Conservation (phyloP, 257 asterid genomes). For the Misopates orontium region DNA sequence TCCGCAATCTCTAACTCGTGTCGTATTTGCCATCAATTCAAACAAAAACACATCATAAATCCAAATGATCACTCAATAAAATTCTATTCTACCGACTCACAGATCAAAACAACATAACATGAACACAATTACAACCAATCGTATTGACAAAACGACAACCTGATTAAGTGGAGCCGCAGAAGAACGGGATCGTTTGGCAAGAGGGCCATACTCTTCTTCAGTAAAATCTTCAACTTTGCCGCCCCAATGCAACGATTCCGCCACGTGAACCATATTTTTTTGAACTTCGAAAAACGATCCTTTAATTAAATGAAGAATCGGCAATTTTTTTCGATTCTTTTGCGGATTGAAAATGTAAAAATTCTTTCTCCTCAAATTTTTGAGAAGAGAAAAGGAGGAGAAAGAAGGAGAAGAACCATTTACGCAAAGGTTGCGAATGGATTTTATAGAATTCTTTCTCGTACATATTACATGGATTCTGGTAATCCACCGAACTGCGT, state of each 20-base stretch:
- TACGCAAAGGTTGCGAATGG: neutral
- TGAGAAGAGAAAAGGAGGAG: slow-evolving; percentile 14
- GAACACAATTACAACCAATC: slow-evolving; percentile 3
- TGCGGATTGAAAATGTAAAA: neutral
- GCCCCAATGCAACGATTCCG: slow-evolving; percentile 22
- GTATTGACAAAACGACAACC: slow-evolving; percentile 20
- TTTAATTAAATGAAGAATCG: neutral
- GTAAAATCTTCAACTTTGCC: slow-evolving; percentile 32
- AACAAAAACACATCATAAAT: neutral
- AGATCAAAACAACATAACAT: neutral
- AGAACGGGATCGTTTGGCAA: slow-evolving; percentile 38
- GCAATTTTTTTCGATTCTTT: neutral
- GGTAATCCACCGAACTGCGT: neutral
- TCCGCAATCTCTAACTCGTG: neutral
- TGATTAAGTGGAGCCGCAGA: slow-evolving; percentile 20
- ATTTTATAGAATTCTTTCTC: neutral
- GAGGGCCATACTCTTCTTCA: slow-evolving; percentile 39
- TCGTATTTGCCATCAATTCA: too few relatives aligned
- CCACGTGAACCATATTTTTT: slow-evolving; percentile 21
- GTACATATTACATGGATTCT: neutral
- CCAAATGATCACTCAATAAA: neutral
- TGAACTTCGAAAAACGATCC: neutral
- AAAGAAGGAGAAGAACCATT: neutral
- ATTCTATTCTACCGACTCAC: too few relatives aligned
- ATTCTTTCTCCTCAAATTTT: slow-evolving; percentile 9